Percentiles rank a stretch among this genome's conserved stretches.
phyloP scores from a whole-genome alignment of 495 filamentous ascomycete genomes.

The Clohesyomyces aquaticus region DNA sequence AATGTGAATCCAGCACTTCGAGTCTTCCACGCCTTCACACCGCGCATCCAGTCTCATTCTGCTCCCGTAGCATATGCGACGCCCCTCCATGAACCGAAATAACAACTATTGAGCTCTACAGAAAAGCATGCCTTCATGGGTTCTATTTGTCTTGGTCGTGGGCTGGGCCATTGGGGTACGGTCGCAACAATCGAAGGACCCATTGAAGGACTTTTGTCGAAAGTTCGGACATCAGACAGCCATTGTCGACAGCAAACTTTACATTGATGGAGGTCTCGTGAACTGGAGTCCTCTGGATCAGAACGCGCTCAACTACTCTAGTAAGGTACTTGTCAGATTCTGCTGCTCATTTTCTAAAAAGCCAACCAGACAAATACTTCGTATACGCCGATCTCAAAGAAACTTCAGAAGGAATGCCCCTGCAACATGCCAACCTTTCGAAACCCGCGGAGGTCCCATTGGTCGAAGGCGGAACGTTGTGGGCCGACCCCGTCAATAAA shows the following conservation, averaged over 20 bases:
- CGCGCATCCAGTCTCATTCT: too few relatives aligned
- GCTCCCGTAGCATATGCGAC: not conserved
- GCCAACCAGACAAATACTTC: not conserved
- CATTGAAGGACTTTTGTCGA: conserved; percentile 31
- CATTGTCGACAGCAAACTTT: conserved; percentile 25
- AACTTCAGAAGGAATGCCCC: not conserved
- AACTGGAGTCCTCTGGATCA: conserved; percentile 21
- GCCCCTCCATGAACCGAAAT: not conserved
- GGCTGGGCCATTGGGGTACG: not conserved
- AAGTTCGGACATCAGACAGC: conserved; percentile 27
- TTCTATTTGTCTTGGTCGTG: not conserved
- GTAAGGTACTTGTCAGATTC: conserved; percentile 1
- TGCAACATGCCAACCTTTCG: not conserved
- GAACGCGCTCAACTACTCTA: conserved; percentile 27
- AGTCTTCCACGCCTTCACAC: too few relatives aligned
- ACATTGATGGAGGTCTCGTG: conserved; percentile 29
- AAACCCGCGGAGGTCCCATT: conserved; percentile 43
- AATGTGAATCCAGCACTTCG: not conserved
- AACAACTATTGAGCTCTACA: not conserved
- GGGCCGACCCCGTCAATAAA: conserved; percentile 58
- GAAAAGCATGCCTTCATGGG: not conserved
- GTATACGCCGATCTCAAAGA: not conserved
- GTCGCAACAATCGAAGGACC: conserved; percentile 16
- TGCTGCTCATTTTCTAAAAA: not conserved
- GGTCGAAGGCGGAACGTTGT: conserved; percentile 51